Evolutionary conservation across 2,329 filamentous ascomycete genomes (phyloP).

Genomic region (Penicillium sp.): DNA sequence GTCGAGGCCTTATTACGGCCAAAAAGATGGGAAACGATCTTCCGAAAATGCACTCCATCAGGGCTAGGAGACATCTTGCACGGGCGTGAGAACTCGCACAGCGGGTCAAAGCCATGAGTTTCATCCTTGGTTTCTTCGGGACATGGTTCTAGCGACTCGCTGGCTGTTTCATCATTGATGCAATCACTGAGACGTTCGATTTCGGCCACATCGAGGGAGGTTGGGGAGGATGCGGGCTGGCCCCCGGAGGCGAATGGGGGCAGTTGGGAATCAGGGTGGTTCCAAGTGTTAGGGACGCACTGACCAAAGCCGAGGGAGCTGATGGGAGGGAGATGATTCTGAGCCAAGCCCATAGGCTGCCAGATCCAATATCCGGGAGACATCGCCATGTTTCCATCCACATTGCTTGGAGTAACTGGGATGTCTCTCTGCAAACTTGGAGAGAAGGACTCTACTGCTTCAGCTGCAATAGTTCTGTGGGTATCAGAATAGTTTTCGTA

Average conservation of each 20-base stretch:
- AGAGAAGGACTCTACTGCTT: no score
- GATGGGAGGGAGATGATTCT: neutral
- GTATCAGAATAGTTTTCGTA: no score
- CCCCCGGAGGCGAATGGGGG: no score
- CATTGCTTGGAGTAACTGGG: no score
- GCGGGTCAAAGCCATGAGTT: slow-evolving; percentile 40
- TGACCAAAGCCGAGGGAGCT: neutral
- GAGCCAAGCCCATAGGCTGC: neutral
- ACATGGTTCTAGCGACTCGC: neutral
- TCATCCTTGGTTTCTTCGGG: neutral
- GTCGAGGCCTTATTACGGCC: slow-evolving; percentile 81
- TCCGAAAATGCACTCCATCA: slow-evolving; percentile 60
- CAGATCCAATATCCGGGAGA: neutral
- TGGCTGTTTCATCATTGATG: no score
- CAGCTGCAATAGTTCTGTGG: no score
- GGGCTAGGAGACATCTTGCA: slow-evolving; percentile 26
- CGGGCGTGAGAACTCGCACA: slow-evolving; percentile 22
- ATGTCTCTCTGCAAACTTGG: no score
- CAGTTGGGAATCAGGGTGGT: no score
- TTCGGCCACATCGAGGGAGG: no score
- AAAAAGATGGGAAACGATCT: slow-evolving; percentile 80
- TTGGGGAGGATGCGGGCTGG: no score
- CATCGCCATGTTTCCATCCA: neutral
- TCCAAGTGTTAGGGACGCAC: neutral
- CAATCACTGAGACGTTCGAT: no score